Evolutionary conservation across 2,329 filamentous ascomycete genomes (phyloP).

Genomic region (Colletotrichum lupini): DNA sequence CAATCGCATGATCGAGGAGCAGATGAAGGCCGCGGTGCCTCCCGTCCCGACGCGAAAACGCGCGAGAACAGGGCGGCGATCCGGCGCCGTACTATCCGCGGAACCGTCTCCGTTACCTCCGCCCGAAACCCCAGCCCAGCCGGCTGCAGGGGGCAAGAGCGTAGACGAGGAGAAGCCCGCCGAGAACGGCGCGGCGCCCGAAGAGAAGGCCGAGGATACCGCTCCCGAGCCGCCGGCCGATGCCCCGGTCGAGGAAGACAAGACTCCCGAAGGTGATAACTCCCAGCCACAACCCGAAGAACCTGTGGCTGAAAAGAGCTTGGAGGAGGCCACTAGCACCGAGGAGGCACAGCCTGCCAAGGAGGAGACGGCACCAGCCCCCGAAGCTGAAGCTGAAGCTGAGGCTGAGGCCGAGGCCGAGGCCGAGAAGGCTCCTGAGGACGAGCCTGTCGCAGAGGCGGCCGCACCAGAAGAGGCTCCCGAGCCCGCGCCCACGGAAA

Average conservation of each 20-base stretch:
- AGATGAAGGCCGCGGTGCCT: constrained; percentile 48
- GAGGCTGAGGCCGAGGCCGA: neutral
- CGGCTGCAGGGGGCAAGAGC: neutral
- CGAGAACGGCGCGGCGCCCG: neutral
- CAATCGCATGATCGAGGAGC: constrained; percentile 55
- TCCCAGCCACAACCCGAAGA: constrained; percentile 31
- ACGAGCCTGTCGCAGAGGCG: neutral
- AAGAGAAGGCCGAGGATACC: neutral
- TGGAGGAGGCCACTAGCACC: constrained; percentile 11
- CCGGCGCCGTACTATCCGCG: neutral
- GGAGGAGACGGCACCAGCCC: neutral
- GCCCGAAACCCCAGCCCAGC: neutral
- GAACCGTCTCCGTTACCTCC: constrained; percentile 21
- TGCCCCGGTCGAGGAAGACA: constrained; percentile 13
- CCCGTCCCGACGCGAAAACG: constrained; percentile 39
- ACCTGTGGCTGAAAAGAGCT: constrained; percentile 31
- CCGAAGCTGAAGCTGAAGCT: neutral
- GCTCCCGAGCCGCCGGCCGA: neutral
- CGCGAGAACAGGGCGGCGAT: constrained; percentile 20
- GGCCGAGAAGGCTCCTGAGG: neutral
- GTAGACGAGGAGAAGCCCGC: neutral
- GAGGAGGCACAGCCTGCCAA: constrained; percentile 5
- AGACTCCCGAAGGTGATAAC: constrained; percentile 22
- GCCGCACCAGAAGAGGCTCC: neutral
- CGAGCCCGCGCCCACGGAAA: neutral